Conservation (phyloP, 495 filamentous ascomycete species). For the Venustampulla echinocandica region DNA sequence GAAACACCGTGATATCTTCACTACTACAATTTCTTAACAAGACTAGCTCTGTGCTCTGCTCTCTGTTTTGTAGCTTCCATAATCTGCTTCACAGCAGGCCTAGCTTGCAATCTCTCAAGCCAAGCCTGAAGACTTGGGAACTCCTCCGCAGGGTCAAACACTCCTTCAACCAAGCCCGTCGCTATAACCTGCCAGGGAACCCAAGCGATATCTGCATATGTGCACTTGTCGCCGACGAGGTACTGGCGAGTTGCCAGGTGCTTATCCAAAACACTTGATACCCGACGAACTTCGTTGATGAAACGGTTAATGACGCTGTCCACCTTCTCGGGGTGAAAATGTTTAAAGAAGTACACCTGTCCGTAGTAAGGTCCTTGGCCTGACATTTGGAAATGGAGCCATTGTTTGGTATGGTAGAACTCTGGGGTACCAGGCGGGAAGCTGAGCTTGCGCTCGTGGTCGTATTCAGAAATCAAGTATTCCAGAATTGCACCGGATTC, state of each 20-base stretch:
- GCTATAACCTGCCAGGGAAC: slow-evolving; percentile 22
- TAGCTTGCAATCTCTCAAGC: slow-evolving; percentile 24
- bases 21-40: too few species aligned
- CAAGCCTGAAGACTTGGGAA: slow-evolving; percentile 34
- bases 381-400: slow-evolving; percentile 56
- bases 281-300: slow-evolving; percentile 48
- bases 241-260: slow-evolving; percentile 42
- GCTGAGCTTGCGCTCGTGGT: slow-evolving; percentile 50
- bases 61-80: slow-evolving; percentile 34
- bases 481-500: slow-evolving; percentile 62
- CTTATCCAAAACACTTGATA: slow-evolving; percentile 48
- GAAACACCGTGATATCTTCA: neutral
- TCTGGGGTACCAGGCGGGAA: slow-evolving; percentile 41
- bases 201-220: slow-evolving; percentile 15
- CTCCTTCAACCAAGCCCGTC: slow-evolving; percentile 11
- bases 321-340: slow-evolving; percentile 41
- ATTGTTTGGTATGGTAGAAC: slow-evolving; percentile 50
- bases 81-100: slow-evolving; percentile 33
- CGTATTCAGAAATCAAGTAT: slow-evolving; percentile 66
- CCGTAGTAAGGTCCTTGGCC: slow-evolving; percentile 68
- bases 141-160: slow-evolving; percentile 9
- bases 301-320: slow-evolving; percentile 52
- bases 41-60: too few species aligned
- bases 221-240: slow-evolving; percentile 42
- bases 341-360: slow-evolving; percentile 35